Conservation (phyloP, 2,329 filamentous ascomycete genomes). For the Fusarium sulawesiense region DNA sequence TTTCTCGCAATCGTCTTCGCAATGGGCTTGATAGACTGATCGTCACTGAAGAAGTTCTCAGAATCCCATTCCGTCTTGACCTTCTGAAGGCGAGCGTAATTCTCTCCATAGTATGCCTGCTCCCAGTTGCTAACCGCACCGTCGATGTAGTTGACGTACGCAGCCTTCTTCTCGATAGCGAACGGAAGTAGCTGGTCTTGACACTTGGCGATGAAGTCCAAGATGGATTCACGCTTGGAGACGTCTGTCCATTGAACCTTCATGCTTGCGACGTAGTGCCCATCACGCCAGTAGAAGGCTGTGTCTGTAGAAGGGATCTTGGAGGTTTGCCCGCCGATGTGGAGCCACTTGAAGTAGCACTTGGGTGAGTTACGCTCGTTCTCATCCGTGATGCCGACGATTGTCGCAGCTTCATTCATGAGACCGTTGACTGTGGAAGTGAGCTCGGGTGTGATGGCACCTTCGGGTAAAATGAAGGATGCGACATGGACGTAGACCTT, state of each 20-base stretch:
- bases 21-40: not conserved
- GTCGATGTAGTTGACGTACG: not conserved
- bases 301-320: not conserved
- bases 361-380: not conserved
- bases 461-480: constrained; percentile 14
- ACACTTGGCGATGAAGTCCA: not conserved
- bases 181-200: not conserved
- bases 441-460: constrained; percentile 5
- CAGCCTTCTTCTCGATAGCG: not conserved
- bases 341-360: constrained; percentile 11
- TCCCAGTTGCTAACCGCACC: not conserved
- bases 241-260: not conserved
- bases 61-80: not conserved
- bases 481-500: constrained; percentile 2
- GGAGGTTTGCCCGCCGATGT: not conserved
- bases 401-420: not conserved
- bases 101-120: not conserved
- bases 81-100: not conserved
- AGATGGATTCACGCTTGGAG: not conserved
- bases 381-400: not conserved
- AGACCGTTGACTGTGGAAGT: not conserved
- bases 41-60: not conserved
- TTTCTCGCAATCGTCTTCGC: not conserved
- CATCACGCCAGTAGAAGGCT: not conserved
- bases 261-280: not conserved